phyloP scores from a whole-genome alignment of 371 early-diverging fungal genomes.

The Lichtheimia corymbifera region DNA sequence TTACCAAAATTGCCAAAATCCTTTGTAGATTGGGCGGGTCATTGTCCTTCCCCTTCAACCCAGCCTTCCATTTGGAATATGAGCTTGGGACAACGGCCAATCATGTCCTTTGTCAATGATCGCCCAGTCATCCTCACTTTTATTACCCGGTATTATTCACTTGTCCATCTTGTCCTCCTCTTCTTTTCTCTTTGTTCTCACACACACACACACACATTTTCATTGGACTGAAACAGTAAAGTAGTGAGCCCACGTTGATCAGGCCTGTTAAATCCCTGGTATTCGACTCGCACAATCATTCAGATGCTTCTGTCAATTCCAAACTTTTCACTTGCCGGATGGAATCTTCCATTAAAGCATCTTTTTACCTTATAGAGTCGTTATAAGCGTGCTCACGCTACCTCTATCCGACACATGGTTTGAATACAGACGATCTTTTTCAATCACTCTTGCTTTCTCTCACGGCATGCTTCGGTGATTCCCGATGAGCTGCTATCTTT shows the following conservation, averaged over 20 bases:
- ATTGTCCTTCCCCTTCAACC: slow-evolving; percentile 12
- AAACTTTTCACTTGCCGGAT: neutral
- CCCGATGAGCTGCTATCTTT: too few species aligned
- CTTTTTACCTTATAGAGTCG: slow-evolving; percentile 7
- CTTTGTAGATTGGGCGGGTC: neutral
- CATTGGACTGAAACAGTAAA: neutral
- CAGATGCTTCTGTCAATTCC: too few species aligned
- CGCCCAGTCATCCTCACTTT: neutral
- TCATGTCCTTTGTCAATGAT: neutral
- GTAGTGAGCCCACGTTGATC: too few species aligned
- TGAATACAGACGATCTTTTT: too few species aligned
- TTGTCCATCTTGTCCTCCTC: neutral
- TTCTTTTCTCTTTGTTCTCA: neutral
- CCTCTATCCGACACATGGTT: too few species aligned
- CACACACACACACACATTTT: neutral
- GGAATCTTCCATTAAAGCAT: slow-evolving; percentile 12
- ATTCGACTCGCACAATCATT: too few species aligned
- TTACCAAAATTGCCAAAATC: neutral
- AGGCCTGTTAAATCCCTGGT: too few species aligned
- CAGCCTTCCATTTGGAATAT: slow-evolving; percentile 24
- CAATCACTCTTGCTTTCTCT: too few species aligned
- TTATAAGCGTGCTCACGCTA: slow-evolving; percentile 2
- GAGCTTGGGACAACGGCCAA: neutral
- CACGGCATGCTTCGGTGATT: too few species aligned
- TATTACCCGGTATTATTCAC: neutral